Percentiles rank a stretch among this genome's conserved stretches.
Evolutionary conservation across 768 basidiomycete species (phyloP).

Genomic region (Leccinum subgranulosum): DNA sequence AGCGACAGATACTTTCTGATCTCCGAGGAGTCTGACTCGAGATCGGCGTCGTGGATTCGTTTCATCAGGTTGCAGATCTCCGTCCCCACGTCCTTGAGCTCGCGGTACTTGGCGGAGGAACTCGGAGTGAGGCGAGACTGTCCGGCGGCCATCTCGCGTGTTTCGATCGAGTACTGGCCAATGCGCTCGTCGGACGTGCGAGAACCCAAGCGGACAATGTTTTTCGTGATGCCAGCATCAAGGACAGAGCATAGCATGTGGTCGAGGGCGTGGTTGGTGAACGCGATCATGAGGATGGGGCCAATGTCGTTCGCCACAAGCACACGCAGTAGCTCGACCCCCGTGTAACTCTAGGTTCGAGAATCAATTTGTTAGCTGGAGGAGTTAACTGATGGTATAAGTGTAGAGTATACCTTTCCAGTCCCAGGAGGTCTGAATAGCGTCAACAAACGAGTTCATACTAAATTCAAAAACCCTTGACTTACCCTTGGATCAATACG

Average conservation of each 20-base stretch:
- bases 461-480: background rate
- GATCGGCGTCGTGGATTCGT: constrained; percentile 32
- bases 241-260: constrained; percentile 66
- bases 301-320: constrained; percentile 50
- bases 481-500: constrained; percentile 69
- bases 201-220: constrained; percentile 68
- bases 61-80: constrained; percentile 48
- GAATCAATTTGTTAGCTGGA: background rate
- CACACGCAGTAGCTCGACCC: constrained; percentile 65
- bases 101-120: constrained; percentile 32
- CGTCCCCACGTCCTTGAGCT: constrained; percentile 44
- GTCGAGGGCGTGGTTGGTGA: constrained; percentile 80
- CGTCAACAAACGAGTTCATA: background rate
- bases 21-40: constrained; percentile 34
- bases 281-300: constrained; percentile 59
- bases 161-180: constrained; percentile 58
- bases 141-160: constrained; percentile 45
- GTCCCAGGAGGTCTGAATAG: constrained; percentile 69
- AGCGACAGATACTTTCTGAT: constrained; percentile 41
- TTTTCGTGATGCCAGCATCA: constrained; percentile 58
- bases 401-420: constrained; percentile 50
- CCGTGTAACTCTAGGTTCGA: constrained; percentile 54
- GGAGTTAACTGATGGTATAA: background rate
- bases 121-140: constrained; percentile 40
- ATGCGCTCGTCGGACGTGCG: constrained; percentile 59